Base-by-base conservation (phyloP, 192 early-diverging fungal species). In the Chytriomyces confervae region DNA sequence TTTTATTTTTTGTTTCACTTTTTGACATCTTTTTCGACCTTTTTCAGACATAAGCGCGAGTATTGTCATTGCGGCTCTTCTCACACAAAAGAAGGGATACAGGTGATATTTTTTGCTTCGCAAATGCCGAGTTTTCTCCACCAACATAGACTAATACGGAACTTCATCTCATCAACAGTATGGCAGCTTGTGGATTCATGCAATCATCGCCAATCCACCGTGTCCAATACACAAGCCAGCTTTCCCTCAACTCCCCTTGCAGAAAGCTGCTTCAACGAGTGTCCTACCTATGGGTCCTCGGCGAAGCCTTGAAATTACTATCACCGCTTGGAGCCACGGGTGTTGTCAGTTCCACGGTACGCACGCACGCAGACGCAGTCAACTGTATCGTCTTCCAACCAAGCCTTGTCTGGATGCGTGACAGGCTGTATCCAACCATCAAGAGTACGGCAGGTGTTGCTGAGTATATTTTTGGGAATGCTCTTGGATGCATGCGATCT, bases 401-500 rank as follows among this genome's bases (percentile, higher is more conserved):
- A 50, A 24, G 51, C 16, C 9, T 44, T 8, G 46, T 18, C 18
- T 29, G 44, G 18, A 13, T 69, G 63, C 50, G 63, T 11, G 65
- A 77, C 65, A 6, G 64, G n/a, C 50, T 27, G 7, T 77, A 77
- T 44, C 75, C 75, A 23, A 77, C 75, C 18, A 10, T 77, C 11
- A 66, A 29, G 63, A 77, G 75, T 50, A 27, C 62, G 6, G 29
- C 48, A 13, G 75, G 75, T 9, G 75, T 77, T 13, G 75, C 63
- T 36, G 75, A 77, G 45, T 77, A 45, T 29, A 10, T 77, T 5
- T 77, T 66, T 53, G 75, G 75, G 16, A 77, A 65, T 16, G 75
- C 75, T 7, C 63, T 77, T 77, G 75, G 75, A 47, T 77, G 75
- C 75, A 77, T 77, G 75, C 6, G 75, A 48, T 77, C 75, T 7